Conservation (phyloP, 2,329 filamentous ascomycete species). For the Hortaea werneckii region DNA sequence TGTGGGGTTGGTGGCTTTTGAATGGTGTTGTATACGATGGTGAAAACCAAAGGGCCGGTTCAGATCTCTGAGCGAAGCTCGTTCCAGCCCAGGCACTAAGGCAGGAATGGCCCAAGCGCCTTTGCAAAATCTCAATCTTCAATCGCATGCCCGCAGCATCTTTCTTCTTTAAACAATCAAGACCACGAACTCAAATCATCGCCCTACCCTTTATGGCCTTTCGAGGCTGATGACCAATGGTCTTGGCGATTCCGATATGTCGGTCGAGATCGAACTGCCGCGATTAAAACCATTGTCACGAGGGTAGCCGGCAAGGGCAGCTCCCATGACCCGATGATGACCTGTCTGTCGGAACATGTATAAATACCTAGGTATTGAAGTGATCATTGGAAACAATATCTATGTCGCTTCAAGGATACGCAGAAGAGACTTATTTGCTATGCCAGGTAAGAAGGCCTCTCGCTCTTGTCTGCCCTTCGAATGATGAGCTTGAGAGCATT, state of each 20-base stretch:
- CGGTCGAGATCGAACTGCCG: slow-evolving; percentile 59
- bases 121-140: not conserved
- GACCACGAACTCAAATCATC: slow-evolving; percentile 71
- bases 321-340: slow-evolving; percentile 60
- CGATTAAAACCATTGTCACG: slow-evolving; percentile 77
- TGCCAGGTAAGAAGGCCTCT: not conserved
- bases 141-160: not conserved
- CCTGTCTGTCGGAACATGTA: slow-evolving; percentile 52
- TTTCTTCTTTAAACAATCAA: slow-evolving; percentile 32
- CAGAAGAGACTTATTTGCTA: not conserved
- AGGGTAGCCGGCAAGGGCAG: slow-evolving; percentile 45
- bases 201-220: slow-evolving; percentile 42
- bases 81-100: not conserved
- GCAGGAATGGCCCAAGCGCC: not conserved
- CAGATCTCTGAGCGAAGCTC: not conserved
- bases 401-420: not conserved
- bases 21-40: not conserved
- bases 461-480: not conserved
- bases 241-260: slow-evolving; percentile 60
- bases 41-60: not conserved
- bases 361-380: not conserved
- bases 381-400: no score
- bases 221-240: slow-evolving; percentile 36
- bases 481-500: slow-evolving; percentile 23
- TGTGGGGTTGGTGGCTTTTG: not conserved